Base-by-base conservation (phyloP, 2,329 filamentous ascomycete genomes). In the Colletotrichum musicola region DNA sequence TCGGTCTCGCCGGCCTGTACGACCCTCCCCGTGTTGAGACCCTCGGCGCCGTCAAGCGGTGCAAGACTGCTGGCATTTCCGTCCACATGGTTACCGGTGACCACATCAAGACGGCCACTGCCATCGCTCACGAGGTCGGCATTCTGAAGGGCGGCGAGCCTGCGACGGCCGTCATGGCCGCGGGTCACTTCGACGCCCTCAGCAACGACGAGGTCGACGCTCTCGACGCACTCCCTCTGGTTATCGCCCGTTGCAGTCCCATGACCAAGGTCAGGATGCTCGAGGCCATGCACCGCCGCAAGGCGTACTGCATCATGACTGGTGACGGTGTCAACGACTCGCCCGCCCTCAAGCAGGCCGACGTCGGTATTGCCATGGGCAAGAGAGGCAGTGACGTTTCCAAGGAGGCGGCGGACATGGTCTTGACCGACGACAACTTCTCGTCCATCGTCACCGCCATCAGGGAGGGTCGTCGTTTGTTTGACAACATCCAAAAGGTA, bases 351-450 rank as follows among this genome's bases (percentile, higher is more conserved):
- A 92, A 92, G 76, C 87, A 90, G 73, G 89, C 91, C 5, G 91
- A 93, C 74, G 90, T 94, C 16, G 91, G 91, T 74, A 93, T 93
- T 72, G 91, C 91, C 71, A 93, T 93, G 91, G 90, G 91, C 55
- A 82, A 89, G 71, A 85, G 89, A 49, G 91, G 91, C 16, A 91
- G 88, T 51, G 91, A 93, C 75, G 91, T 93, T 10, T 91, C 91
- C 70, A 93, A 93, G 74, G 90, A 96, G 79, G 93, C 93, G 3
- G 92, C 93, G 1, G 93, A 97, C 75, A 96, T 97, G 86, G 93
- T 97, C 42, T 83, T 97, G 47, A 94, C 93, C 0, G 93, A 96
- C 76, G 93, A 96, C 78, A 95, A 97, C 80, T 97, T 97, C 76
- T 92, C 93, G 12, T 94, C 91, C 30, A 93, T 93, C 63, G 85